Base-by-base conservation (phyloP, 2,329 filamentous ascomycete genomes). In the Venturia aucupariae region DNA sequence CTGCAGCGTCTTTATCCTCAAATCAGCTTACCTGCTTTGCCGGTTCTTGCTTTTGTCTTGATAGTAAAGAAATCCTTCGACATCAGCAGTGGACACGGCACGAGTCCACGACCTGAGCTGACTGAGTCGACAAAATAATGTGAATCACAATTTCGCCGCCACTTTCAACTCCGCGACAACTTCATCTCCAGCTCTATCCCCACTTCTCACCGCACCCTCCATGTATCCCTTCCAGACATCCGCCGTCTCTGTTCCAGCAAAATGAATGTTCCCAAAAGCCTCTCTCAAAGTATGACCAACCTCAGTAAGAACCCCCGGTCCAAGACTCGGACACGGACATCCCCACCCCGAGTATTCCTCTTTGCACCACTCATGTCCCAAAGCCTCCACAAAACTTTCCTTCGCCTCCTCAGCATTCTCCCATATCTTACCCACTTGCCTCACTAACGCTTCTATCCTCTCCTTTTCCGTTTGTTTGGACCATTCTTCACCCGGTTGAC, bases 401-500 rank as follows among this genome's bases (percentile, higher is more conserved):
- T 38, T 39, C 11, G 55, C 55, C 22, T 38, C 55, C 4, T 4
- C 55, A 11, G 55, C 55, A n/a, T 42, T 30, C n/a, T 32, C 38
- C 32, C 32, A 62, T n/a, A 44, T 4, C 27, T 41, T 39, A 15
- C 30, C 38, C 2, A 48, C 27, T 38, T 62, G 60, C 19, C 17
- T 13, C 19, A 42, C 30, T 11, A 62, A n/a, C 27, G 19, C 24
- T 2, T 32, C 11, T 3, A 17, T 41, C 10, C 60, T 41, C 19
- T 64, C 57, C 13, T 4, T n/a, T 17, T 57, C 63, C 3, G 63
- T 22, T 4, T 22, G 10, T 22, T 63, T 60, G 4, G 51, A 67
- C 78, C 77, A 80, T 1, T 70, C 68, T 30, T 70, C 68, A 0
- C 75, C 79, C 0, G 71, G 68, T 24, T 72, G 68, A 2, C 76